Evolutionary conservation across 306 rosid genomes (phyloP).

Genomic region (Gynostemma pentaphyllum): DNA sequence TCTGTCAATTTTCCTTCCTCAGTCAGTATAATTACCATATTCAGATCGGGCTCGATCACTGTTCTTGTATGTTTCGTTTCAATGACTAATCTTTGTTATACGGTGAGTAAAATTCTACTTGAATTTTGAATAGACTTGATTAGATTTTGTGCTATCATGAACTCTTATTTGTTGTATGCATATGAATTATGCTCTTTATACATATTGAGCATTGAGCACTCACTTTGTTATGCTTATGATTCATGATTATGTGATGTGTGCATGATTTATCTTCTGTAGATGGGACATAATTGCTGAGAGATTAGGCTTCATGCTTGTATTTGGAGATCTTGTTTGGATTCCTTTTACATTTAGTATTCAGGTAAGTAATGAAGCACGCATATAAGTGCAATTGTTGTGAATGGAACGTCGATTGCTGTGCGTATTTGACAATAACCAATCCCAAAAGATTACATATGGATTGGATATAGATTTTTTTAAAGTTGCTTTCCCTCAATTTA

Average conservation of each 20-base stretch:
- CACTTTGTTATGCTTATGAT: neutral
- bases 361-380: conserved; percentile 25
- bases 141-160: neutral
- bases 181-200: neutral
- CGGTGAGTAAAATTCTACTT: neutral
- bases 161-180: neutral
- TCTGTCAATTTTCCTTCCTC: no score
- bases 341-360: conserved; percentile 93
- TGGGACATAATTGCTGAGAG: conserved; percentile 99
- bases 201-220: neutral
- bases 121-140: neutral
- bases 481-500: neutral
- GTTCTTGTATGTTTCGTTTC: neutral
- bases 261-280: conserved; percentile 26
- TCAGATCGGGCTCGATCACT: no score
- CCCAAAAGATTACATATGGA: no score
- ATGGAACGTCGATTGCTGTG: neutral
- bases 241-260: neutral
- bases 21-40: no score
- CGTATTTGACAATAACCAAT: neutral
- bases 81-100: neutral
- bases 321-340: conserved; percentile 98
- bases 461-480: no score
- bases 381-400: neutral
- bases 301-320: conserved; percentile 91